Evolutionary conservation across 495 filamentous ascomycete species (phyloP).

Genomic region (Xylaria cubensis): DNA sequence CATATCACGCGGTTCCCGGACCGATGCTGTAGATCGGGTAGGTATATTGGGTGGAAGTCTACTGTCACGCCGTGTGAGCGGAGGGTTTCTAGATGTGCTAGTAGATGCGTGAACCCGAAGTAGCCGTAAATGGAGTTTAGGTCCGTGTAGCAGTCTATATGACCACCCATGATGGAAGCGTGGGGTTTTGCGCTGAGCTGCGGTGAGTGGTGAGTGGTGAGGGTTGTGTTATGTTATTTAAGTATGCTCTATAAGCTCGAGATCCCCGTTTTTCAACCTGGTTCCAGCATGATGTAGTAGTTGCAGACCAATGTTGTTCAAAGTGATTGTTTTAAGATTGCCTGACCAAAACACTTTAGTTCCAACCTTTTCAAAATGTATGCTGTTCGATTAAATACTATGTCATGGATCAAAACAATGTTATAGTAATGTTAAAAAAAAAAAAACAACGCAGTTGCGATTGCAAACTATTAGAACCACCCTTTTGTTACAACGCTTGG

Average conservation of each 20-base stretch:
- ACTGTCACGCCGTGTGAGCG: not conserved
- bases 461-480: no score
- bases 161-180: not conserved
- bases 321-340: no score
- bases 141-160: conserved; percentile 20
- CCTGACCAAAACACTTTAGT: no score
- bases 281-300: no score
- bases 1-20: conserved; percentile 14
- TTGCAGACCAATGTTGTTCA: no score
- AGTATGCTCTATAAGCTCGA: not conserved
- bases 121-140: conserved; percentile 20
- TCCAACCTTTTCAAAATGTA: no score
- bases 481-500: no score
- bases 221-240: not conserved
- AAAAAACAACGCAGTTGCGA: no score
- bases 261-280: no score
- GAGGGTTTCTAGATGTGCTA: not conserved
- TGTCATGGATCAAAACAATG: no score
- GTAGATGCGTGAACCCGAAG: conserved; percentile 8
- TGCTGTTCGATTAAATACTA: no score
- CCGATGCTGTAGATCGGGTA: conserved; percentile 3
- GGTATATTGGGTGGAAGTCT: conserved; percentile 18
- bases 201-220: not conserved
- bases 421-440: no score
- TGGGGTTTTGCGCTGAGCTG: not conserved